These are phyloP conservation scores for Colletotrichum tanaceti DNA, from an alignment of 2,329 filamentous ascomycete genomes.

Conservation along the genomic window DNA sequence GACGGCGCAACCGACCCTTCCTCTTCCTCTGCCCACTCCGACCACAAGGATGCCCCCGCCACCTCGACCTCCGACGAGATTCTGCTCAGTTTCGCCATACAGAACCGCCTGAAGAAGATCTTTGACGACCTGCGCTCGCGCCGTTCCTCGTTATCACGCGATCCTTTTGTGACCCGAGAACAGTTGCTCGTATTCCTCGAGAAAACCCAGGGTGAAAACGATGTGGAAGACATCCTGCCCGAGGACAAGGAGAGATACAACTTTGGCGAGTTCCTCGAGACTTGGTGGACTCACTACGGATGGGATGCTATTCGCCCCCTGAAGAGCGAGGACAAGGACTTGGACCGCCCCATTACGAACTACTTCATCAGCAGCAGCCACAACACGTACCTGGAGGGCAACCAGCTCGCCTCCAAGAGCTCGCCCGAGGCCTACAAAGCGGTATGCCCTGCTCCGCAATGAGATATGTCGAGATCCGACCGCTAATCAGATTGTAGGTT, in stretches of 20 bases:
- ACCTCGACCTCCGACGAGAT: conserved; percentile 45
- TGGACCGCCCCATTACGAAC: conserved; percentile 79
- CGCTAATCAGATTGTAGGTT: conserved; percentile 59
- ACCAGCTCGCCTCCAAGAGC: conserved; percentile 83
- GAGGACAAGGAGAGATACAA: conserved; percentile 56
- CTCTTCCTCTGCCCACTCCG: conserved; percentile 26
- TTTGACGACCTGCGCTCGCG: conserved; percentile 59
- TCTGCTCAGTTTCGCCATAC: conserved; percentile 61
- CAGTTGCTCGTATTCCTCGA: conserved; percentile 63
- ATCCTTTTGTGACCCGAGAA: conserved; percentile 48
- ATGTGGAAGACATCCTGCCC: conserved; percentile 46
- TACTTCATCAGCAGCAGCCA: conserved; percentile 97
- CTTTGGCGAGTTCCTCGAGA: conserved; percentile 62
- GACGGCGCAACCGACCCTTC: conserved; percentile 36
- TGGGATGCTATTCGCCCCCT: conserved; percentile 59
- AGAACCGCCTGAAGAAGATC: conserved; percentile 59
- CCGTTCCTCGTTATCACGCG: conserved; percentile 46
- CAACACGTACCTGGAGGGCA: conserved; percentile 91
- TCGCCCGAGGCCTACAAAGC: conserved; percentile 82
- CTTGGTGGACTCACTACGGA: conserved; percentile 58
- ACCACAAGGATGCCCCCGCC: conserved; percentile 27
- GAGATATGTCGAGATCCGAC: too few species aligned
- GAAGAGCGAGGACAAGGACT: conserved; percentile 62
- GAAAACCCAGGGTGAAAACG: conserved; percentile 59
- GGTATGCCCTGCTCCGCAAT: conserved; percentile 60